Conservation (phyloP, 148 eudicot genomes). For the Diospyros kaki region DNA sequence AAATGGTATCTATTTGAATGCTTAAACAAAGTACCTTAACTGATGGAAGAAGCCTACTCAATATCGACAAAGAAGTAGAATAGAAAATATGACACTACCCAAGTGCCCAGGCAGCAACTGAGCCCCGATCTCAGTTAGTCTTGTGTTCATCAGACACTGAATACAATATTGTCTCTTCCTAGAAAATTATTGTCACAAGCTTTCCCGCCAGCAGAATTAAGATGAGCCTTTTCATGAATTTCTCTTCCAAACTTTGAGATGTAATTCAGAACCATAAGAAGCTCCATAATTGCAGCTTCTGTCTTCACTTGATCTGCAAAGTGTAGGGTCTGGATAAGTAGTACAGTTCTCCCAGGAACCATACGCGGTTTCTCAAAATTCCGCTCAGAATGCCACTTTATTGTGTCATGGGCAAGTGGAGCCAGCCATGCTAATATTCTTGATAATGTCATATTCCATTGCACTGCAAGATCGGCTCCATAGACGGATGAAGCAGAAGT, state of each 20-base stretch:
- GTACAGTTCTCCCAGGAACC: slow-evolving; percentile 41
- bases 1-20: background rate
- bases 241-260: slow-evolving; percentile 49
- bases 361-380: slow-evolving; percentile 62
- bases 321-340: slow-evolving; percentile 73
- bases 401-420: slow-evolving; percentile 78
- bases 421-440: slow-evolving; percentile 77
- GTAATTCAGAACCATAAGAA: slow-evolving; percentile 73
- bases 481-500: slow-evolving; percentile 37
- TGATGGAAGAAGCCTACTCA: background rate
- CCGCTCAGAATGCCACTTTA: slow-evolving; percentile 78
- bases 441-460: slow-evolving; percentile 51
- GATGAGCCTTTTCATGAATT: slow-evolving; percentile 27
- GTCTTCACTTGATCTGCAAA: slow-evolving; percentile 68
- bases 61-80: background rate
- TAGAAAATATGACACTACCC: background rate
- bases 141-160: background rate
- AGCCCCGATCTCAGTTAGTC: background rate
- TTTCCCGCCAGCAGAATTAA: slow-evolving; percentile 24
- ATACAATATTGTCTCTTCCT: slow-evolving; percentile 25
- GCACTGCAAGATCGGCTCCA: slow-evolving; percentile 52
- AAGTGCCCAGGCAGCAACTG: too few relatives aligned
- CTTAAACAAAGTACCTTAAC: background rate
- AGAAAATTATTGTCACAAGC: slow-evolving; percentile 23
- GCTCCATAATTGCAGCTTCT: slow-evolving; percentile 70